A percentile compares a stretch with the other conserved stretches of the same genome.
These are phyloP conservation scores for Apophysomyces trapeziformis DNA, from an alignment of 371 early-diverging fungal species.

Conservation along the genomic window DNA sequence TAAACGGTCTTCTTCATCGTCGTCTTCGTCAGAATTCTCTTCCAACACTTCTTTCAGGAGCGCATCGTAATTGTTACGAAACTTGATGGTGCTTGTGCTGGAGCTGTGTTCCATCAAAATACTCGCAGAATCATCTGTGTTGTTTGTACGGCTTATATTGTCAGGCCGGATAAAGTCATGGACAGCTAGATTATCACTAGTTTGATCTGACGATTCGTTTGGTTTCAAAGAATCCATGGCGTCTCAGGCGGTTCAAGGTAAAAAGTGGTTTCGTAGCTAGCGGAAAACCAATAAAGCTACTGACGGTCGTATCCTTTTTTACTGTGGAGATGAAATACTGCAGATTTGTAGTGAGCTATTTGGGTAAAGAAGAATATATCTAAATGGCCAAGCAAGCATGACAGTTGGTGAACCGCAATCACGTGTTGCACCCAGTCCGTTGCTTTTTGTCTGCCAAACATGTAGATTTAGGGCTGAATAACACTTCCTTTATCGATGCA, in stretches of 20 bases:
- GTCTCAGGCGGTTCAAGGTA: slow-evolving; percentile 1
- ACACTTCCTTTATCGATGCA: too few species aligned
- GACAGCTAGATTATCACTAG: background rate
- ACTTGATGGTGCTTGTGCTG: slow-evolving; percentile 41
- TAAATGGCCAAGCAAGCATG: too few species aligned
- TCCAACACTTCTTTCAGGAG: slow-evolving; percentile 65
- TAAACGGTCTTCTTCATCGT: slow-evolving; percentile 28
- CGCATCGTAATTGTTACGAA: slow-evolving; percentile 61
- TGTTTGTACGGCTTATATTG: background rate
- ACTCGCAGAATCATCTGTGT: slow-evolving; percentile 7
- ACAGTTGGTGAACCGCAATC: too few species aligned
- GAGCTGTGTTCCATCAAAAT: slow-evolving; percentile 38
- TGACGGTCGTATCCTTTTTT: background rate
- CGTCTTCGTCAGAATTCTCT: slow-evolving; percentile 46
- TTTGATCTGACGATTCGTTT: slow-evolving; percentile 1
- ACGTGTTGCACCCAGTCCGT: too few species aligned
- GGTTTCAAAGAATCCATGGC: slow-evolving; percentile 4
- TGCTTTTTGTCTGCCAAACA: too few species aligned
- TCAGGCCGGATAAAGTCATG: background rate
- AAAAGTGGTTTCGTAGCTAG: slow-evolving; percentile 4
- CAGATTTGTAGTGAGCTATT: background rate
- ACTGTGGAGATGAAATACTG: slow-evolving; percentile 1
- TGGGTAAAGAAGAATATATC: too few species aligned
- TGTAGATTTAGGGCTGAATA: too few species aligned
- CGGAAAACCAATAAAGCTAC: background rate